Percentiles rank a stretch among this genome's conserved stretches.
phyloP scores from a whole-genome alignment of 768 basidiomycete genomes.

The Asterophora parasitica region DNA sequence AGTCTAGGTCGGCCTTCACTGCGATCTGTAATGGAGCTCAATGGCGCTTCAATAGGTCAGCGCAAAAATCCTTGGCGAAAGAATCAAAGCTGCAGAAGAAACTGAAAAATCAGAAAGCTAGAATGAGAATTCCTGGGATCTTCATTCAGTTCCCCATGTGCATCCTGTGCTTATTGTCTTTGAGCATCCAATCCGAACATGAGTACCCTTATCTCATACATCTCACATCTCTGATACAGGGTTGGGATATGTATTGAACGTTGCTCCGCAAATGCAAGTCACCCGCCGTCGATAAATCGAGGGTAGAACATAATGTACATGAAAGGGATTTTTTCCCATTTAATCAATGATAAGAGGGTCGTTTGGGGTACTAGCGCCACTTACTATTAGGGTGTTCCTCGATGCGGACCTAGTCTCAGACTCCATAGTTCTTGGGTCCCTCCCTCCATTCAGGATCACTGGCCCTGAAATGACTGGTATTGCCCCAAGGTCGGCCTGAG shows the following conservation, averaged over 20 bases:
- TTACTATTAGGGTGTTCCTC: background rate
- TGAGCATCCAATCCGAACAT: constrained; percentile 5
- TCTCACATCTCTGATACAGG: constrained; percentile 7
- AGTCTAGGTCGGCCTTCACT: constrained; percentile 21
- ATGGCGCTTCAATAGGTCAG: constrained; percentile 50
- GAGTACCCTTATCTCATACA: background rate
- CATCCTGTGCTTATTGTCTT: constrained; percentile 25
- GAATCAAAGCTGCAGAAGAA: constrained; percentile 44
- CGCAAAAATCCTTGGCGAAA: constrained; percentile 71
- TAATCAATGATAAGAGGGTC: constrained; percentile 1
- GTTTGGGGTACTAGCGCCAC: background rate
- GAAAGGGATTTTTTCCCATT: no score
- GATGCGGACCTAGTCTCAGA: background rate
- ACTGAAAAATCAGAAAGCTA: constrained; percentile 33
- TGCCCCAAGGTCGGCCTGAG: constrained; percentile 1
- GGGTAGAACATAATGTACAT: constrained; percentile 7
- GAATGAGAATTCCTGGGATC: constrained; percentile 21
- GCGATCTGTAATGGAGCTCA: constrained; percentile 8
- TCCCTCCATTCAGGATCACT: background rate
- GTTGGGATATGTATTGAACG: background rate
- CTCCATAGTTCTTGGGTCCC: background rate
- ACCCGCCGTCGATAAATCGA: background rate
- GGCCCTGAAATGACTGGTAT: constrained; percentile 1
- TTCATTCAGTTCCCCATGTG: constrained; percentile 6
- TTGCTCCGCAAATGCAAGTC: background rate